phyloP scores from a whole-genome alignment of 257 asterid species.

The Nicotiana undulata region DNA sequence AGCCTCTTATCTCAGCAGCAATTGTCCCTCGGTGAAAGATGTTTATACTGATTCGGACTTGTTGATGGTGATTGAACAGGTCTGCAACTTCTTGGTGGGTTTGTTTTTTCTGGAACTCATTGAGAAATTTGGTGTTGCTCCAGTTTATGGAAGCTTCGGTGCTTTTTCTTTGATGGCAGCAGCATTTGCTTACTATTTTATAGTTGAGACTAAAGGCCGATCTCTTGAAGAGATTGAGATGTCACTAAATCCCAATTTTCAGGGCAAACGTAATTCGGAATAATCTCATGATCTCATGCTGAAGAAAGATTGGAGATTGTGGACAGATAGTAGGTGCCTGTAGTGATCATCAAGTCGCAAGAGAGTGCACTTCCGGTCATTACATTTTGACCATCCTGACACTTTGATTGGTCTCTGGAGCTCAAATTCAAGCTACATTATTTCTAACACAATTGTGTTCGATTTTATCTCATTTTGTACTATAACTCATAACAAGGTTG shows the following conservation, averaged over 20 bases:
- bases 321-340: background rate
- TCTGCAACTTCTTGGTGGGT: conserved; percentile 80
- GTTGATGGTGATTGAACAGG: conserved; percentile 33
- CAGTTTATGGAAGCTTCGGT: conserved; percentile 62
- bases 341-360: background rate
- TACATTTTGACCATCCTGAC: background rate
- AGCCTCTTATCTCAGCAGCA: background rate
- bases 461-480: background rate
- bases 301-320: background rate
- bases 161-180: conserved; percentile 64
- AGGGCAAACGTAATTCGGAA: conserved; percentile 15
- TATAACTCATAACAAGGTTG: background rate
- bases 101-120: conserved; percentile 64
- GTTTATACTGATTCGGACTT: background rate
- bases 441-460: no score
- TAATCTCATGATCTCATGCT: background rate
- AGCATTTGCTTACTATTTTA: conserved; percentile 47
- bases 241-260: conserved; percentile 34
- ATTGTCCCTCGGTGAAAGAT: background rate
- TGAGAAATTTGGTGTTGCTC: conserved; percentile 57
- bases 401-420: background rate
- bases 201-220: conserved; percentile 71
- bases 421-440: background rate
- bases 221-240: conserved; percentile 86
- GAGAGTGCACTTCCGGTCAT: background rate